Evolutionary conservation across 192 early-diverging fungal species (phyloP), one percentile per base, ranked within the genome.

Genomic region (Diversispora epigaea): DNA sequence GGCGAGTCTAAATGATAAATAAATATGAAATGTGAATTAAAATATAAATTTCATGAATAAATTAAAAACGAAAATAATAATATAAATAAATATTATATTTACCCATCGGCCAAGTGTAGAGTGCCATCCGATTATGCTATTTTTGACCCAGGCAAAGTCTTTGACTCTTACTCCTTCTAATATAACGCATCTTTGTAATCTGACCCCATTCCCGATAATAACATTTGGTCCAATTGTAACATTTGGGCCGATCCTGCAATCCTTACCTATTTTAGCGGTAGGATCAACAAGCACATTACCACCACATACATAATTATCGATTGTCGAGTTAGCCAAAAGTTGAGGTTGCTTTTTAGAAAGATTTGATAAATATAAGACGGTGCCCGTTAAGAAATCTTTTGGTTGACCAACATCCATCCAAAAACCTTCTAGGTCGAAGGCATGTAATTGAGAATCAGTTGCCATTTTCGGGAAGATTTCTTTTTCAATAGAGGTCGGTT

Each of bases 381-480:
- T 95, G 32, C 98, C 98, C 4, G 91, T 95, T 78, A 99, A 86
- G 81, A 91, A 99, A 82, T 99, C 98, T 83, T 96, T 97, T 67
- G 98, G 98, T 82, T 99, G 98, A 47, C 98, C 98, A 71, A 99
- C 96, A 81, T 99, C 98, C 91, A 96, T 96, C 98, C 98, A 99
- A 89, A 93, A 98, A 75, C 96, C 96, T 54, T 94, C 91, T 62
- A 99, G 88, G 44, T 94, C 93, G 79, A 96, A 96, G 22, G 93
- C 89, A 86, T 98, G 95, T 61, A 99, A 89, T 82, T 96, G 88
- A 40, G 75, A 70, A 77, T 96, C 98, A 6, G 78, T 68, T 11
- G 96, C 96, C 91, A 99, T 97, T 68, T 72, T 68, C 25, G 98
- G 98, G 89, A 99, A 99, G 12, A 97, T 87, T 78, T 98, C 96